Conservation (phyloP, 495 filamentous ascomycete genomes). For the Bathelium albidoporum region DNA sequence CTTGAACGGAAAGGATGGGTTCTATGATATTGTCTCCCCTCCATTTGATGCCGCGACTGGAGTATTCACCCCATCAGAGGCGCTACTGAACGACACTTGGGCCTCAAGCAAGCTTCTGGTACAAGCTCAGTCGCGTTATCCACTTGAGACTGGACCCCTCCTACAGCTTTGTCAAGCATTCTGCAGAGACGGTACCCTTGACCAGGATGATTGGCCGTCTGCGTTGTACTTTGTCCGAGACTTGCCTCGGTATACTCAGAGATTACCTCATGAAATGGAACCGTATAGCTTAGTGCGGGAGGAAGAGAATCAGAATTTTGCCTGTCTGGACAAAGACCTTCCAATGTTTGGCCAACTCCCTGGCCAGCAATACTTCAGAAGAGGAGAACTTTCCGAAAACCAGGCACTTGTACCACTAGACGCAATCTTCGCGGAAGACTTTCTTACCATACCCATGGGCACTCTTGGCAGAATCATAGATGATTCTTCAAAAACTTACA, state of each 20-base stretch:
- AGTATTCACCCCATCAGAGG: background rate
- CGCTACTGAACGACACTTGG: background rate
- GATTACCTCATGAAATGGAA: slow-evolving; percentile 51
- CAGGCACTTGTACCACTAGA: background rate
- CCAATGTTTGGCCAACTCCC: slow-evolving; percentile 14
- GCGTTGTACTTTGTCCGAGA: slow-evolving; percentile 48
- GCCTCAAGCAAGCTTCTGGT: slow-evolving; percentile 5
- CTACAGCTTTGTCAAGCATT: slow-evolving; percentile 53
- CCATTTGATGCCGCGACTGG: background rate
- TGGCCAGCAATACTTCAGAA: background rate
- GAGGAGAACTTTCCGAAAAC: background rate
- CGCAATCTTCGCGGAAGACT: background rate
- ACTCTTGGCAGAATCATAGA: slow-evolving; percentile 14
- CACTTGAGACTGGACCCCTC: slow-evolving; percentile 78
- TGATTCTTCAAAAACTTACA: slow-evolving; percentile 43
- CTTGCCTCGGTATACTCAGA: slow-evolving; percentile 62
- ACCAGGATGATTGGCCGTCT: slow-evolving; percentile 40
- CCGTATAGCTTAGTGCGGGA: slow-evolving; percentile 68
- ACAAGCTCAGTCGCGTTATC: slow-evolving; percentile 61
- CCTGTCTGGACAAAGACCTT: slow-evolving; percentile 43
- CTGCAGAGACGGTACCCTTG: slow-evolving; percentile 33
- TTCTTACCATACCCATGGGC: slow-evolving; percentile 13
- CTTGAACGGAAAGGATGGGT: background rate
- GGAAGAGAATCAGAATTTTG: slow-evolving; percentile 68
- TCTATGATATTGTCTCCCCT: background rate